Percentiles rank a stretch among this genome's conserved stretches.
phyloP scores from a whole-genome alignment of 2,329 filamentous ascomycete genomes.

The Chrysoporthe puriensis region DNA sequence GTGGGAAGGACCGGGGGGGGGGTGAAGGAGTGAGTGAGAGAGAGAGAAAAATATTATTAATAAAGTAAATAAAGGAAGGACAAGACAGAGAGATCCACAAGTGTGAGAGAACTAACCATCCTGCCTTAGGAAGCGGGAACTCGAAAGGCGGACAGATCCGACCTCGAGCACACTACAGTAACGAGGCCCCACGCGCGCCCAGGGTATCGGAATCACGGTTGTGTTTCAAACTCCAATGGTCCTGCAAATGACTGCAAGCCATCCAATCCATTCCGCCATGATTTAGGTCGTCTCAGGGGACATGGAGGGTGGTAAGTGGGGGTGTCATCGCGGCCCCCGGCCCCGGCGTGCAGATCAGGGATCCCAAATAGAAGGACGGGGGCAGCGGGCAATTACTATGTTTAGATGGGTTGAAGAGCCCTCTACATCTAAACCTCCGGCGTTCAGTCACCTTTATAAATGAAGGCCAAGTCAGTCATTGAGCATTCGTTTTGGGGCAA shows the following conservation, averaged over 20 bases:
- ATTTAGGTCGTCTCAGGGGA: background rate
- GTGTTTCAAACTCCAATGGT: constrained; percentile 6
- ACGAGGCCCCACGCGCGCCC: background rate
- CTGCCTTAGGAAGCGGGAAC: no score
- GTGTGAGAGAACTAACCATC: no score
- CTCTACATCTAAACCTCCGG: background rate
- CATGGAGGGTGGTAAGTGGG: background rate
- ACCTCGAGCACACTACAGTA: background rate
- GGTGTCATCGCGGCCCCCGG: background rate
- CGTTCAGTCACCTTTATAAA: background rate
- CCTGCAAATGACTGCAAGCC: background rate
- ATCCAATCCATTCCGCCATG: background rate
- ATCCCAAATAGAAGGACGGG: no score
- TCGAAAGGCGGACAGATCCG: no score
- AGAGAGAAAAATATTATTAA: no score
- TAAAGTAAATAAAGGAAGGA: no score
- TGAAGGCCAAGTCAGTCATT: no score
- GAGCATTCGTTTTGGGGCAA: no score
- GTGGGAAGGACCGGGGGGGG: no score
- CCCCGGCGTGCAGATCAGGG: background rate
- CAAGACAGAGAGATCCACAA: no score
- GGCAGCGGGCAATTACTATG: background rate
- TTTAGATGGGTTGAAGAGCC: background rate
- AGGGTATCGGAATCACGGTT: no score
- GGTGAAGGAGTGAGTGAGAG: no score